Base-by-base conservation (phyloP, 352 stramenopile genomes). In the Elongisporangium anandrum region DNA sequence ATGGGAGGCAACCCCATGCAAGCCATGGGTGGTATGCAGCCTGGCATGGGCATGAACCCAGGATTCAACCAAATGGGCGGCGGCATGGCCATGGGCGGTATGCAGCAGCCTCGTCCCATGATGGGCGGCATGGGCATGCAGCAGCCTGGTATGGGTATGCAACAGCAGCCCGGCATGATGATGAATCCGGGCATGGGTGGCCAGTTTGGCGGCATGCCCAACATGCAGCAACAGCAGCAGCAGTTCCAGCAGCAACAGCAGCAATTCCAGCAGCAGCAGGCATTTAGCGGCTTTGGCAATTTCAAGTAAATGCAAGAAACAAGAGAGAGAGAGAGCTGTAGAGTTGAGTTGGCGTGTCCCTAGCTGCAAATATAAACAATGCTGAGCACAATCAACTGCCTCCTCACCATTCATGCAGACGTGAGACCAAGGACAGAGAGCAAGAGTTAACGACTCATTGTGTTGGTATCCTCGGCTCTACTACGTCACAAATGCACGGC, bases 211-310 rank as follows among this genome's bases (percentile, higher is more conserved):
- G 70, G 69, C 15, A 81, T 82, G 68, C 41, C 55, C 23, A 64
- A 70, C 34, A 77, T 84, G 69, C 73, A 81, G 47, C 68, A 79
- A 38, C 68, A 70, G 21, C 72, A 84, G 29, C 70, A 78, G 19
- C 68, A 83, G 39, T 72, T 81, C 22, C 59, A 63, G 13, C 65
- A 73, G 29, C 77, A 86, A 16, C 72, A 85, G 52, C 74, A 85
- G 22, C 72, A 81, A 47, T 63, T 64, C 54, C 76, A 84, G 56
- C 75, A 87, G 49, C 82, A 88, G 65, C 73, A 83, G 59, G 69
- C 77, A 15, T 88, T 87, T 56, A 55, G 68, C 47, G 76, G 74
- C 54, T 88, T 92, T 47, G 77, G 79, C 57, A 72, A 71, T 45
- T 80, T 77, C 26, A 61, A 66, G 53, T 34, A 34, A 34, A 7